A percentile compares a stretch with the other conserved stretches of the same genome.
phyloP scores from a whole-genome alignment of 2,329 filamentous ascomycete species.

The Beauveria medogensis region DNA sequence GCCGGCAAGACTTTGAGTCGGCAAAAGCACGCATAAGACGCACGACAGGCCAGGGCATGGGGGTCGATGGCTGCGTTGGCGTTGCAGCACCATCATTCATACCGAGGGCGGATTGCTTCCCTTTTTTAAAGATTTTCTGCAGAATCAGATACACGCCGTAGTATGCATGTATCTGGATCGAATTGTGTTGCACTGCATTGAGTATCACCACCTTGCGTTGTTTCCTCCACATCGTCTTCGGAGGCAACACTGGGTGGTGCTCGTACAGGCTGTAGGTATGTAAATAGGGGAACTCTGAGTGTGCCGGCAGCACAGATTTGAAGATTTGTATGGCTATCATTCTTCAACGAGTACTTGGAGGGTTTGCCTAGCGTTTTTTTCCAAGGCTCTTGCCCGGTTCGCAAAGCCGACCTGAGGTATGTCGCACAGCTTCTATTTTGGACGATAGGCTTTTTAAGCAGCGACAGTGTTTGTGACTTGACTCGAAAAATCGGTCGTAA shows the following conservation, averaged over 20 bases:
- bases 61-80: not conserved
- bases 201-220: not conserved
- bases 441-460: not conserved
- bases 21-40: not conserved
- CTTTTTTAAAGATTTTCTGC: not conserved
- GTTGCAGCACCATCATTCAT: not conserved
- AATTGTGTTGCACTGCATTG: not conserved
- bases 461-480: not conserved
- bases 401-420: not conserved
- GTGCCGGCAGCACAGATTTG: no score
- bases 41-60: not conserved
- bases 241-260: not conserved
- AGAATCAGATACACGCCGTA: not conserved
- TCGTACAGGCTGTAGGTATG: no score
- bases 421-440: not conserved
- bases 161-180: not conserved
- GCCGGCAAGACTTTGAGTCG: not conserved
- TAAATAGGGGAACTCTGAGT: no score
- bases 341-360: not conserved
- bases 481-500: not conserved
- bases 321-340: not conserved
- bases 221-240: not conserved
- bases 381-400: not conserved
- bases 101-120: not conserved
- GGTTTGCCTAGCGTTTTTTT: no score